phyloP scores from a whole-genome alignment of 2,329 filamentous ascomycete genomes.

The Xylaria sp. region DNA sequence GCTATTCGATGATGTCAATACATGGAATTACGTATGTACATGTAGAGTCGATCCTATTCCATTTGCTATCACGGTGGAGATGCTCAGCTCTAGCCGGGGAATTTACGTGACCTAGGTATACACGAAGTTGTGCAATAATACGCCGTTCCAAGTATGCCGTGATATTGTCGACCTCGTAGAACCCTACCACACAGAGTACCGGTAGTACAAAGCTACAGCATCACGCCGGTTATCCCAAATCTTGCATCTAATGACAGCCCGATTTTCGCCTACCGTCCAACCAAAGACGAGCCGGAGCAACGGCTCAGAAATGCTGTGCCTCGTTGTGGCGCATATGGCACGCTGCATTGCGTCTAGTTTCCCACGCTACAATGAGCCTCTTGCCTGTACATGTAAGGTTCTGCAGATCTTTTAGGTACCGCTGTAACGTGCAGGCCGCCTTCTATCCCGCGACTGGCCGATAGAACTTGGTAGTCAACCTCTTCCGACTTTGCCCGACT shows the following conservation, averaged over 20 bases:
- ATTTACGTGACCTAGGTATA: too few relatives aligned
- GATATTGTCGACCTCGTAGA: neutral
- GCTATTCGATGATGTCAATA: slow-evolving; percentile 30
- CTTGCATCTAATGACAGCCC: neutral
- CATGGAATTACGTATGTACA: neutral
- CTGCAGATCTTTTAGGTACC: slow-evolving; percentile 10
- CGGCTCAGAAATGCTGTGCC: slow-evolving; percentile 15
- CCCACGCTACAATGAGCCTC: slow-evolving; percentile 7
- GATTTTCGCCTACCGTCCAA: slow-evolving; percentile 14
- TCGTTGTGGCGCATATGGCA: slow-evolving; percentile 23
- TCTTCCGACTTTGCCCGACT: slow-evolving; percentile 38
- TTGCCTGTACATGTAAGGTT: slow-evolving; percentile 9
- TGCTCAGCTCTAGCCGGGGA: too few relatives aligned
- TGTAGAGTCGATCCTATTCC: neutral
- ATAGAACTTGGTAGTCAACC: slow-evolving; percentile 9
- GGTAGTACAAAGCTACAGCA: neutral
- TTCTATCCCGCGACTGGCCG: slow-evolving; percentile 32
- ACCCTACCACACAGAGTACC: neutral
- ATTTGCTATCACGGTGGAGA: too few relatives aligned
- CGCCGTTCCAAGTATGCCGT: too few relatives aligned
- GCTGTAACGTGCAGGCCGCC: neutral
- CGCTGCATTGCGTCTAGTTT: slow-evolving; percentile 12
- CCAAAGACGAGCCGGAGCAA: neutral
- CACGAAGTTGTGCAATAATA: too few relatives aligned
- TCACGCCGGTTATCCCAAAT: neutral